Evolutionary conservation across 164 flowering plant genomes (phyloP), one percentile per base, ranked within the genome.

Genomic region (Vitis amurensis): DNA sequence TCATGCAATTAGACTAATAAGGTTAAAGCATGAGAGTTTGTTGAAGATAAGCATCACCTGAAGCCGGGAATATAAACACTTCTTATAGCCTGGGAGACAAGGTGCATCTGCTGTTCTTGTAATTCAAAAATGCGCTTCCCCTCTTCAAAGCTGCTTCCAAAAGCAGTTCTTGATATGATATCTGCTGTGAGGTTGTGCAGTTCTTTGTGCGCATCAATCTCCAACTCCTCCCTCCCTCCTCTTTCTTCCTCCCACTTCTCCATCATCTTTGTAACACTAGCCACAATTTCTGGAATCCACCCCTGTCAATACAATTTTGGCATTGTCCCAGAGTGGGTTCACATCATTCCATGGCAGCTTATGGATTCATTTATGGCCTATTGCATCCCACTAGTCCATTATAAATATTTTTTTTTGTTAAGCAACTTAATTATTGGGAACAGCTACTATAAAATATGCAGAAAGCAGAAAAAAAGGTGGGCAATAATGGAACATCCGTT

Each of bases 51-150:
- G 1, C 49, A 8, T 68, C 29, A 86, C 86, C 90, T 85, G 78
- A 82, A 86, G 55, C 90, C 92, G 6, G 92, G 90, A 27, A 85
- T 80, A 70, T 85, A 86, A 1, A 86, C 70, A 50, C 76, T 79
- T 61, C 87, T 67, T 13, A 82, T 9, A 37, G 87, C 88, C 55
- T 74, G 75, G 31, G 77, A 75, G 51, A 77, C 77, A 3, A 82
- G 75, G 66, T 37, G 61, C 63, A 70, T 72, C 59, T 84, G 92
- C 57, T 82, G 71, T 64, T 84, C 86, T 72, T 86, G 92, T 9
- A 86, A 61, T 30, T 78, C 70, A 64, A 88, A 88, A 10, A 88
- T 80, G 50, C 68, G 81, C 67, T 80, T 85, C 15, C 92, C 89
- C 59, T 85, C 85, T 64, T 81, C 81, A 61, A 72, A 84, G 70